Evolutionary conservation across 148 eudicot genomes (phyloP), one percentile per base, ranked within the genome.

Genomic region (Heliosperma pusillum): DNA sequence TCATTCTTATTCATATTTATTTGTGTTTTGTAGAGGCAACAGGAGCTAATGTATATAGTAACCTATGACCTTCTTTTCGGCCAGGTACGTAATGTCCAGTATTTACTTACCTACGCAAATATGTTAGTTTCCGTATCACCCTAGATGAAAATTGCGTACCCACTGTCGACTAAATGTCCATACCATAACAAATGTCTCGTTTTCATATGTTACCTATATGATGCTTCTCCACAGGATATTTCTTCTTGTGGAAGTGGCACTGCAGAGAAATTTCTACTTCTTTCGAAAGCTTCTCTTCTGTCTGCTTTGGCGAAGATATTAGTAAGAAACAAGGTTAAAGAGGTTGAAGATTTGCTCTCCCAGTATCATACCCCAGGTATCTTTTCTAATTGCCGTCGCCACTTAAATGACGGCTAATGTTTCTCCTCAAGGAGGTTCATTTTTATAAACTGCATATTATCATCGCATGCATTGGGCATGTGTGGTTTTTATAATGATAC

Each of bases 21-120:
- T 33, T 79, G n/a, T 42, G 36, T 80, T 21, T 75, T 88, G 86
- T 89, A 95, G 99, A 92, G 81, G 83, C 91, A 89, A 82, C 82
- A 64, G 74, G 97, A 90, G 77, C 82, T 95, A 66, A 82, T 92
- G 74, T 95, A 90, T 79, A 78, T 90, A 71, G 79, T 87, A 70
- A 75, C 85, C 21, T 92, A 95, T 75, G 97, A 95, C 81, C 76
- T 95, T 63, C 99, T 95, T 65, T 90, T 95, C 76, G 97, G 99
- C 73, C 89, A 95, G 99, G 99, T 95, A n/a, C n/a, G n/a, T n/a
- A n/a, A n/a, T n/a, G n/a, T n/a, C n/a, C n/a, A n/a, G n/a, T n/a
- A n/a, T n/a, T n/a, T n/a, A n/a, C n/a, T n/a, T n/a, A n/a, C n/a
- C n/a, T n/a, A n/a, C n/a, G n/a, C n/a, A n/a, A n/a, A n/a, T n/a